phyloP scores from a whole-genome alignment of 1,139 yeast species.

The Tardiomyces depauwii region DNA sequence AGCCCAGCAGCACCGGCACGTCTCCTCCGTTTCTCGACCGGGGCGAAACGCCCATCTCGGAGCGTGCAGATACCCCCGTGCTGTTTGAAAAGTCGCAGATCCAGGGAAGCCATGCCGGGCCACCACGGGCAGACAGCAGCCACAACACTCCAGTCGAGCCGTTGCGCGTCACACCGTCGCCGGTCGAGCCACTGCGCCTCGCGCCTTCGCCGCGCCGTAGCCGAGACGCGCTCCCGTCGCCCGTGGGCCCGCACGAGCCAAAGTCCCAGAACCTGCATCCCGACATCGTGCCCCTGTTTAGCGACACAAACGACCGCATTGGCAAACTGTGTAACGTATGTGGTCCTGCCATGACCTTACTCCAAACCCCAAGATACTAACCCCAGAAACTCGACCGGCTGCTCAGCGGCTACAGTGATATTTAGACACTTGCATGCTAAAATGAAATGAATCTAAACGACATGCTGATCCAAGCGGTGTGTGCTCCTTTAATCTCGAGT shows the following conservation, averaged over 20 bases:
- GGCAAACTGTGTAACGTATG: constrained; percentile 14
- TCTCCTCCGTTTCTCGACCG: constrained; percentile 11
- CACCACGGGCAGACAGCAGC: background rate
- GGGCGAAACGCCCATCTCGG: constrained; percentile 14
- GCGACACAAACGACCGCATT: constrained; percentile 19
- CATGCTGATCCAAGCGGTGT: too few relatives aligned
- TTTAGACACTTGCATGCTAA: background rate
- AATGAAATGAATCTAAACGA: too few relatives aligned
- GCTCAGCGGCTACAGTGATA: background rate
- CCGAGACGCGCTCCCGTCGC: background rate
- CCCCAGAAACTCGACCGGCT: background rate
- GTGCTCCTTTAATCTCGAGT: too few relatives aligned
- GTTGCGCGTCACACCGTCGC: background rate
- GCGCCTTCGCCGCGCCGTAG: background rate
- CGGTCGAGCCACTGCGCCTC: background rate
- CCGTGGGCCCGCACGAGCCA: background rate
- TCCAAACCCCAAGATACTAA: background rate
- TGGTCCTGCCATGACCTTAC: background rate
- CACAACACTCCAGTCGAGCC: background rate
- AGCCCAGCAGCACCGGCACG: constrained; percentile 3
- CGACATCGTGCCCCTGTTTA: constrained; percentile 20
- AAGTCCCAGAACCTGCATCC: constrained; percentile 16
- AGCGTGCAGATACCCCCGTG: constrained; percentile 11
- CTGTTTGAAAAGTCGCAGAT: constrained; percentile 2
- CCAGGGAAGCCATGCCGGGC: background rate